Evolutionary conservation across 805 yeast species (phyloP).

Genomic region (Hanseniaspora nectarophila): DNA sequence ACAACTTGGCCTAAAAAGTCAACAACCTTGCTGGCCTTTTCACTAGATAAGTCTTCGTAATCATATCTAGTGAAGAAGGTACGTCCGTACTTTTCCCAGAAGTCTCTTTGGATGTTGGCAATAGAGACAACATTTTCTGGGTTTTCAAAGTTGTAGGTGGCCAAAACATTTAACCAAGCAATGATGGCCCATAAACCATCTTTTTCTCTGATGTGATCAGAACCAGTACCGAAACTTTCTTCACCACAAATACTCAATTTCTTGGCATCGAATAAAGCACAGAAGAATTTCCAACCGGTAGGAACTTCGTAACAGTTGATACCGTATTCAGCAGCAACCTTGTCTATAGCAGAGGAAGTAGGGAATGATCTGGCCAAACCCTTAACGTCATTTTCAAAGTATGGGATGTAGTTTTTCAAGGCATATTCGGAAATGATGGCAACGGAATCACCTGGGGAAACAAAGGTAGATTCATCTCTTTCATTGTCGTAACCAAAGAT

Average conservation of each 20-base stretch:
- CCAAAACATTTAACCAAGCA: conserved; percentile 93
- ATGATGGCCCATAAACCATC: conserved; percentile 97
- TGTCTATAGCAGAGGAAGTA: conserved; percentile 84
- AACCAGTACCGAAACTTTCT: conserved; percentile 96
- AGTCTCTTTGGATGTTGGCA: conserved; percentile 63
- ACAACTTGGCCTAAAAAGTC: conserved; percentile 37
- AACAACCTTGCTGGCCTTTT: conserved; percentile 63
- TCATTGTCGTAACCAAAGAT: conserved; percentile 70
- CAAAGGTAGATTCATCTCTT: conserved; percentile 45
- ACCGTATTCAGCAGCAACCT: conserved; percentile 71
- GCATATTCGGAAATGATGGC: conserved; percentile 96
- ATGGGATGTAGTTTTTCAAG: conserved; percentile 58
- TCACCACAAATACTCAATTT: conserved; percentile 95
- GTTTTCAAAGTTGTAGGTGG: conserved; percentile 59
- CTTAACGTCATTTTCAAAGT: conserved; percentile 73
- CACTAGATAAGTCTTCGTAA: conserved; percentile 68
- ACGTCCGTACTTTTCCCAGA: conserved; percentile 89
- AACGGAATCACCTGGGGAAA: conserved; percentile 96
- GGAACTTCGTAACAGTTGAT: conserved; percentile 85
- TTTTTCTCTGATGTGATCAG: conserved; percentile 92
- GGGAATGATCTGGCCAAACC: conserved; percentile 98
- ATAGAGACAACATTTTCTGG: conserved; percentile 49
- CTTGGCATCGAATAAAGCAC: conserved; percentile 85
- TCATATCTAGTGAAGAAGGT: conserved; percentile 96
- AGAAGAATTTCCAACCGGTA: conserved; percentile 97